Evolutionary conservation across 2,329 filamentous ascomycete genomes (phyloP), one percentile per base, ranked within the genome.

Genomic region (Phialemoniopsis sp.): DNA sequence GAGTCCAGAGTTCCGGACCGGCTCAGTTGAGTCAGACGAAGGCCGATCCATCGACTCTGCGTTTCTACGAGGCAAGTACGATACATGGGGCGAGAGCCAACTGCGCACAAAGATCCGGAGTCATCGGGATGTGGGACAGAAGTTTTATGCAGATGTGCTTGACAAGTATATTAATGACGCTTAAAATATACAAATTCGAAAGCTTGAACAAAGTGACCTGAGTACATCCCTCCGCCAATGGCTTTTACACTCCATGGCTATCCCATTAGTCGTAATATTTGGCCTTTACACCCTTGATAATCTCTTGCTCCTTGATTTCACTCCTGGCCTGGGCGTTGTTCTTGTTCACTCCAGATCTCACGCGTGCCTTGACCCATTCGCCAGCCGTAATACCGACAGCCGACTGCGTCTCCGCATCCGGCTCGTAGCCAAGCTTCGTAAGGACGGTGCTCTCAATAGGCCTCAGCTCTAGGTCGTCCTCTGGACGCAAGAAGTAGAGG

Each of bases 41-140:
- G 66, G 54, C 1, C 47, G 45, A 5, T 49, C 46, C 8, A 60
- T 77, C 33, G 72, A 76, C 43, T 73, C 71, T 28, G 58, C 70
- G 0, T 77, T 77, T 41, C 46, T 74, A 29, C 60, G 55, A 12
- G 71, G 70, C 1, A 62, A 59, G 30, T 76, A 75, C 42, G 65
- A 74, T 37, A 76, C 72, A 0, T 76, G 73, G 71, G 74, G 73
- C 0, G 73, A 76, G 51, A 66, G 68, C 6, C 72, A 76, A 54
- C 49, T 78, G 31, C 57, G 73, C 40, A 77, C 71, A 3, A 77
- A 77, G 53, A 63, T 76, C 10, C 57, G 72, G 12, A 76, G 72
- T 40, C 72, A 76, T 52, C 57, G 64, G 3, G 62, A 68, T 39
- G 69, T 72, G 13, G 73, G 72, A 4, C 56, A 38, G 41, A 66